Evolutionary conservation across 805 yeast species (phyloP), one percentile per base, ranked within the genome.

Genomic region (Hanseniaspora valbyensis): DNA sequence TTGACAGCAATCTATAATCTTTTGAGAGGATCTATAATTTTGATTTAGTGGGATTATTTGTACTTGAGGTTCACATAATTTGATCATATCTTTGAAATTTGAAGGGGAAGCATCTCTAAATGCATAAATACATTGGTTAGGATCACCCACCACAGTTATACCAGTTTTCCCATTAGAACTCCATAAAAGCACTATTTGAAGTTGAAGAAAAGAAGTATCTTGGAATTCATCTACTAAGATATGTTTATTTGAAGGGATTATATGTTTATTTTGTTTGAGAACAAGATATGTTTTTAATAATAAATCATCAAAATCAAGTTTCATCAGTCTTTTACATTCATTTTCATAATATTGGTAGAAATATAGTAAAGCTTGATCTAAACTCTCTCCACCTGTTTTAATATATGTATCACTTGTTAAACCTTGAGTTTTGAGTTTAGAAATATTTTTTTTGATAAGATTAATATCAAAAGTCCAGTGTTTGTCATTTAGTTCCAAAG

Each of bases 221-320:
- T 90, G 97, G 59, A 88, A 90, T 65, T 90, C 98, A 66, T 90
- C 98, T 6, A 92, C 86, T 18, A 90, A 68, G 0, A 88, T 87
- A 58, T 87, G 92, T 54, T 76, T 68, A 2, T 83, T 65, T 44
- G 68, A 65, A 2, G 69, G 68, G 25, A 80, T 64, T 25, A 77
- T 73, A 0, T 74, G 67, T 13, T 33, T 36, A 30, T 59, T 58
- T 28, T 63, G 55, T 0, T 66, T 54, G 13, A 89, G 60, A 10
- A 89, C 66, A 14, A 67, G 63, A 53, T 69, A 67, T 21, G 87
- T 73, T 39, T 68, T 64, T 39, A 85, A 59, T 28, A 92, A 67
- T 49, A 92, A 70, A 60, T 88, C 96, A 61, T 90, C 96, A 63
- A 87, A 90, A 64, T 89, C 96, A 13, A 84, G 60, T 18, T 77